Evolutionary conservation across 176 grass and related monocot species (phyloP), one percentile per base, ranked within the genome.

Genomic region (Carex scoparia): DNA sequence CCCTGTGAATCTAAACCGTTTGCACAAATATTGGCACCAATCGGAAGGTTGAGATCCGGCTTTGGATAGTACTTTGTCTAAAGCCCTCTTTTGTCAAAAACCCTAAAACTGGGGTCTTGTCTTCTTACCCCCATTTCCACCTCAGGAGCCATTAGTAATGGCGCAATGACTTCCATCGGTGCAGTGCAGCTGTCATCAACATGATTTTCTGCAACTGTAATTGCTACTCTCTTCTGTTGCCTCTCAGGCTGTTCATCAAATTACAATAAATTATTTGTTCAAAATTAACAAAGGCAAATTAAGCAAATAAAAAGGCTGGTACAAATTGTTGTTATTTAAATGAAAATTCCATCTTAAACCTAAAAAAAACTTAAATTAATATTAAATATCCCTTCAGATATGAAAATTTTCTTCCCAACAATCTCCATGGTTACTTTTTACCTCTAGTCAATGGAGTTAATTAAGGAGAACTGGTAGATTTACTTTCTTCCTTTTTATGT

Each of bases 181-280:
- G 90, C 67, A 44, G 38, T 69, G 37, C 61, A 65, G 84, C 56
- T 84, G 32, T 81, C 81, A 33, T 67, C 60, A 38, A 86, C 82
- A 4, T 86, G 81, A 46, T 84, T 91, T 65, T 84, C 32, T 23
- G 54, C 44, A 12, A 76, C 51, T 70, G 69, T 15, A 13, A 65
- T 32, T 82, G 87, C 55, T 82, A 84, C 40, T 44, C 54, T 78
- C 69, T 92, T 94, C 74, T 80, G 87, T 4, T 76, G 48, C 61
- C 90, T 90, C 77, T 94, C 92, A 87, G 92, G 84, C 60, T 85
- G 89, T 90, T 92, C 75, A 35, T 92, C 75, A 35, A 82, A 48
- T 82, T 75, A 14, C 72, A 55, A 82, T 46, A 82, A 27, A 51
- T 42, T 49, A 61, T 19, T 63, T 7, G 35, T 55, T 37, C 8